These are phyloP conservation scores for Sideroxylon spinosum DNA, from an alignment of 179 eudicot species.

Conservation along the genomic window DNA sequence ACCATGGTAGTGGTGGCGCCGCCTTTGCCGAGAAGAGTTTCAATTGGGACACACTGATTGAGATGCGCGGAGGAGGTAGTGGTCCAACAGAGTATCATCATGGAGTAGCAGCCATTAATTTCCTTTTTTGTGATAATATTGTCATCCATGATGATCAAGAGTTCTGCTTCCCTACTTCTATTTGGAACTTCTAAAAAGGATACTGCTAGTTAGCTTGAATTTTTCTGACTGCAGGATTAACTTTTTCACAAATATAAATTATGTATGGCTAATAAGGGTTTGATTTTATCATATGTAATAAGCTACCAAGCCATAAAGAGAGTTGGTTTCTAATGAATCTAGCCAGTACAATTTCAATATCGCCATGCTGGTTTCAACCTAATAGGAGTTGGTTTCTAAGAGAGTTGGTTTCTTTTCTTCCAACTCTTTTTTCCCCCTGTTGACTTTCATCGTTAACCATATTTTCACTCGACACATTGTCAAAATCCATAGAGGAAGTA, in stretches of 20 bases:
- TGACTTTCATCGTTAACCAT: too few relatives aligned
- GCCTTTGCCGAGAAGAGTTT: conserved; percentile 32
- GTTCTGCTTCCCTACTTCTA: conserved; percentile 30
- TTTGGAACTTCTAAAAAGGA: conserved; percentile 50
- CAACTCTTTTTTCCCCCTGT: too few relatives aligned
- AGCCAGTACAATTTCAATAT: not conserved
- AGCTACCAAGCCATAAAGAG: not conserved
- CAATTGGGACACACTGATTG: conserved; percentile 67
- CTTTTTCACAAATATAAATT: not conserved
- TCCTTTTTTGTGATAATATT: conserved; percentile 23
- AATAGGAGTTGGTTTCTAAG: too few relatives aligned
- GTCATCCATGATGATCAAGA: conserved; percentile 28
- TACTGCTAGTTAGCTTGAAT: too few relatives aligned
- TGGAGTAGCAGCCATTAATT: conserved; percentile 29
- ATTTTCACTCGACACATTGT: too few relatives aligned
- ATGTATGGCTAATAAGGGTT: too few relatives aligned
- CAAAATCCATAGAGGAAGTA: too few relatives aligned
- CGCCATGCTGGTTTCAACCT: not conserved
- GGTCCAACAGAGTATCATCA: conserved; percentile 23
- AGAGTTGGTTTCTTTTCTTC: too few relatives aligned
- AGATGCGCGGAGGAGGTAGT: conserved; percentile 29
- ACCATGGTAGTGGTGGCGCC: conserved; percentile 4
- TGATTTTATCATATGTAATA: not conserved
- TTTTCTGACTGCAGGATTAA: not conserved
- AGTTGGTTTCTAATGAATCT: not conserved